Conservation (phyloP, 345 rosid species). For the Crucihimalaya himalaica region DNA sequence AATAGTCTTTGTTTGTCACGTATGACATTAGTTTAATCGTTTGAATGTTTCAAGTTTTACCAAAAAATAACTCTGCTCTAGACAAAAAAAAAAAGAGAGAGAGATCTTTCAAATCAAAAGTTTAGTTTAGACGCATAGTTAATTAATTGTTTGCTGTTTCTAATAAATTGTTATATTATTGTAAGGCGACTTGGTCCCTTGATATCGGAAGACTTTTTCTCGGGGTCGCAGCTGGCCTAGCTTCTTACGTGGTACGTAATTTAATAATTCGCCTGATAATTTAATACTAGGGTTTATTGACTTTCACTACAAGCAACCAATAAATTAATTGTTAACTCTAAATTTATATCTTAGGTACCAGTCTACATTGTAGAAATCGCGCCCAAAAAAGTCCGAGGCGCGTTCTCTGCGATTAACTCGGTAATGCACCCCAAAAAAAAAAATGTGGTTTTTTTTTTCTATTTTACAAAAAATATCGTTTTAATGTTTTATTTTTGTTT, state of each 20-base stretch:
- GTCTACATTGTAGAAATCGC: slow-evolving; percentile 86
- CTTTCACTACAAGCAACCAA: slow-evolving; percentile 2
- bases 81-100: not conserved
- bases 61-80: not conserved
- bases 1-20: not conserved
- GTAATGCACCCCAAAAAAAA: slow-evolving; percentile 2
- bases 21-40: not conserved
- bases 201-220: slow-evolving; percentile 66
- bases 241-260: slow-evolving; percentile 74
- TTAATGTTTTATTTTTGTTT: not conserved
- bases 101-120: slow-evolving; percentile 4
- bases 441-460: no score
- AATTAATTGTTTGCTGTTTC: not conserved
- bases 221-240: slow-evolving; percentile 78
- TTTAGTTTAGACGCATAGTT: not conserved
- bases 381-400: slow-evolving; percentile 73
- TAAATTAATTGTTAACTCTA: not conserved
- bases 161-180: not conserved
- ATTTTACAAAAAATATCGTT: no score
- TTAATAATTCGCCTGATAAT: not conserved
- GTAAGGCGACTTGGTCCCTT: slow-evolving; percentile 61
- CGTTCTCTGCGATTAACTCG: slow-evolving; percentile 61
- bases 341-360: slow-evolving; percentile 53
- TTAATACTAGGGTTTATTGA: slow-evolving; percentile 6
- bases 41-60: not conserved